These are phyloP conservation scores for Sugiyamaella paludigena DNA, from an alignment of 1,139 yeast genomes.

Conservation along the genomic window DNA sequence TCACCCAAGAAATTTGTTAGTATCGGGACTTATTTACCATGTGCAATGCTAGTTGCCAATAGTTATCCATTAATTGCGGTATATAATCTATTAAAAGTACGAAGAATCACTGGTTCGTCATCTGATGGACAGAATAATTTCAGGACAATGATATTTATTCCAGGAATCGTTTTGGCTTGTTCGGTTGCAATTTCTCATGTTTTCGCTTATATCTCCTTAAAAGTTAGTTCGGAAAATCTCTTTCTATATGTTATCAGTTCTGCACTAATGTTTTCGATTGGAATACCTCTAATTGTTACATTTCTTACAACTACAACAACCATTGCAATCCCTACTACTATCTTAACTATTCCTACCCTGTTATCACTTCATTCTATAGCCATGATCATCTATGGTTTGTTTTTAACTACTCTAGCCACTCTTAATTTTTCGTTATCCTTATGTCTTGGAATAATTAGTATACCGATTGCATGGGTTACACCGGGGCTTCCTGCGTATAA, in stretches of 20 bases:
- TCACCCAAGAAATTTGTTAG: constrained; percentile 82
- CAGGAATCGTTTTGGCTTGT: constrained; percentile 26
- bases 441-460: constrained; percentile 59
- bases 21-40: constrained; percentile 89
- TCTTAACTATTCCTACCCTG: constrained; percentile 11
- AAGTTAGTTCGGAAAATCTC: constrained; percentile 15
- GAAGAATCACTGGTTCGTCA: constrained; percentile 31
- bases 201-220: constrained; percentile 23
- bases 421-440: constrained; percentile 83
- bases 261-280: constrained; percentile 13
- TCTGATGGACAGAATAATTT: constrained; percentile 6
- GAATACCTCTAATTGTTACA: constrained; percentile 16
- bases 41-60: constrained; percentile 71
- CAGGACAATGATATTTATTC: constrained; percentile 21
- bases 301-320: constrained; percentile 6
- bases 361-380: constrained; percentile 42
- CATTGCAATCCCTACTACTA: constrained; percentile 7
- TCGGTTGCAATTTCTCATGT: constrained; percentile 23
- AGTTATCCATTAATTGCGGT: constrained; percentile 72
- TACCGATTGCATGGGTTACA: constrained; percentile 69
- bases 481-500: constrained; percentile 32
- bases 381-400: constrained; percentile 61
- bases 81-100: constrained; percentile 38
- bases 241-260: constrained; percentile 18
- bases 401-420: constrained; percentile 71